Evolutionary conservation across 805 yeast genomes (phyloP).

Genomic region (Kuraishia ogatae): DNA sequence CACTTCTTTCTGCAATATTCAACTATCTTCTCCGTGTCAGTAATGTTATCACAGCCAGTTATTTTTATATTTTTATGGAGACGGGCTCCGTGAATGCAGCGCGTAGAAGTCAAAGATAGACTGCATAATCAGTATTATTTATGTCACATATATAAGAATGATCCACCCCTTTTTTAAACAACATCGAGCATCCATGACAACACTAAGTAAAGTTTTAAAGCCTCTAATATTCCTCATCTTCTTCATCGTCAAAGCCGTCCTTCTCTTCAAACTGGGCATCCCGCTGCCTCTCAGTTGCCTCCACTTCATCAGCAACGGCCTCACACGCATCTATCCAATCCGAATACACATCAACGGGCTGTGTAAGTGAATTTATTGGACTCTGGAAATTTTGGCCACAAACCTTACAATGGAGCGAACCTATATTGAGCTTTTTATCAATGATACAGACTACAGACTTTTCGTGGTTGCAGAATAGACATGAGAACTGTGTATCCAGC

Average conservation of each 20-base stretch:
- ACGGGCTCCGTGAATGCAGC: background rate
- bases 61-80: no score
- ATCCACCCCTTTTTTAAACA: no score
- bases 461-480: constrained; percentile 94
- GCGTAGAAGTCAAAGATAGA: background rate
- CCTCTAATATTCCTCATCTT: constrained; percentile 9
- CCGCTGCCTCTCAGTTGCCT: constrained; percentile 5
- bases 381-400: constrained; percentile 94
- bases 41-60: no score
- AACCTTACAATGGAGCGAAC: constrained; percentile 79
- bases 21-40: no score
- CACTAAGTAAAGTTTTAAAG: background rate
- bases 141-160: background rate
- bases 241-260: constrained; percentile 20
- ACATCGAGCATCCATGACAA: no score
- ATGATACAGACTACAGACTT: constrained; percentile 80
- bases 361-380: constrained; percentile 72
- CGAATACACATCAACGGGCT: constrained; percentile 90
- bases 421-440: constrained; percentile 81
- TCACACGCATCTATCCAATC: constrained; percentile 98
- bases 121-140: background rate
- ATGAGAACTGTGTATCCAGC: constrained; percentile 76
- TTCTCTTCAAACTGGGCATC: constrained; percentile 23
- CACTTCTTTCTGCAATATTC: no score
- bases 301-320: constrained; percentile 65